Evolutionary conservation across 306 rosid species (phyloP).

Genomic region (Hylodesmum podocarpum): DNA sequence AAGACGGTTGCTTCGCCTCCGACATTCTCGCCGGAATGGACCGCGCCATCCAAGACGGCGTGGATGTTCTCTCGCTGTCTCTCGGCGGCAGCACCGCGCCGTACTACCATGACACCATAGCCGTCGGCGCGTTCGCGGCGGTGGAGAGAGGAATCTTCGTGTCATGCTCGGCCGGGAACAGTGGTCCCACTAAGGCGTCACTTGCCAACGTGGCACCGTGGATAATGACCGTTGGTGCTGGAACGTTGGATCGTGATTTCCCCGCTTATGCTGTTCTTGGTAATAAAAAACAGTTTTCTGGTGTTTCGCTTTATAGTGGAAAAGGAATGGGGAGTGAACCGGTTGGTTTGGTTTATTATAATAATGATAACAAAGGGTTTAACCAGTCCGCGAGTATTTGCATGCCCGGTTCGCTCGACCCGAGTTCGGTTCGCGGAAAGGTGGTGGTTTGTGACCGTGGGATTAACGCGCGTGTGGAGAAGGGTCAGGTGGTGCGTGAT

Average conservation of each 20-base stretch:
- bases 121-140: constrained; percentile 79
- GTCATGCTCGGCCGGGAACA: constrained; percentile 91
- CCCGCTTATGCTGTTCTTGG: constrained; percentile 75
- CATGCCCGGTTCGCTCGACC: constrained; percentile 74
- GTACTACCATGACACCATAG: constrained; percentile 62
- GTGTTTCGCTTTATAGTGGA: constrained; percentile 88
- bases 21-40: constrained; percentile 83
- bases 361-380: constrained; percentile 47
- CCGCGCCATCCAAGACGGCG: constrained; percentile 70
- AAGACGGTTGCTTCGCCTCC: constrained; percentile 65
- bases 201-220: constrained; percentile 92
- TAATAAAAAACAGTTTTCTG: constrained; percentile 42
- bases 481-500: constrained; percentile 73
- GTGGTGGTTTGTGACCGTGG: constrained; percentile 92
- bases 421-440: constrained; percentile 66
- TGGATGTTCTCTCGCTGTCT: constrained; percentile 78
- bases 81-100: constrained; percentile 88
- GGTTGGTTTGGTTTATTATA: constrained; percentile 66
- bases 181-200: constrained; percentile 76
- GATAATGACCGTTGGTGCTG: constrained; percentile 98
- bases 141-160: constrained; percentile 69
- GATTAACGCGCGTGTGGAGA: constrained; percentile 81
- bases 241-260: constrained; percentile 84
- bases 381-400: constrained; percentile 61
- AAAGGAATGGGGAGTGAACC: constrained; percentile 69